Base-by-base conservation (phyloP, 2,329 filamentous ascomycete species). In the Leptographium wingfieldii region DNA sequence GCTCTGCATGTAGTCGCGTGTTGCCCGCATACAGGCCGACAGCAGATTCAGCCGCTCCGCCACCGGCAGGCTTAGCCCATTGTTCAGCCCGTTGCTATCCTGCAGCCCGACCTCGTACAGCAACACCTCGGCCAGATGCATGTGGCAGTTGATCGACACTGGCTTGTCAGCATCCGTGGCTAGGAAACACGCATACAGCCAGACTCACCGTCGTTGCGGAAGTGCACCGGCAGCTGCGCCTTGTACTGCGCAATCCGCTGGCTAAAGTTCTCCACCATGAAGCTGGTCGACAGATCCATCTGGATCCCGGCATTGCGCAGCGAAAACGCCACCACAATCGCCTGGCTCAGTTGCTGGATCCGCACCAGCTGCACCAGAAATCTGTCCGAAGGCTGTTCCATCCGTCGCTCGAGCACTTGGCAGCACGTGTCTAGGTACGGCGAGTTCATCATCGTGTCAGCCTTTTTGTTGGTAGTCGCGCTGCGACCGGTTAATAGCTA, bases 401-500 rank as follows among this genome's bases (percentile, higher is more conserved):
- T 73, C 16, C 69, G 70, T n/a, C 68, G 66, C 58, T 75, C 72
- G 10, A 81, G 70, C 11, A 73, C 69, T 11, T 66, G 69, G 67
- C 73, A 76, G 67, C 74, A 79, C 0, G 66, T 68, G 22, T 78
- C 74, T 0, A 80, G 67, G 46, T 75, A 73, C 1, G 70, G 66
- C 0, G 75, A 75, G 63, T 74, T 74, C 74, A 79, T 77, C 56
- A 80, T 71, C 0, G 73, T 71, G 63, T 80, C 77, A 0, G 73
- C 73, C 22, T 74, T 72, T 63, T 80, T 80, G 65, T 68, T 70
- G 7, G 71, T 70, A 53, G 70, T 71, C 10, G 67, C 63, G 16
- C 68, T 71, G 58, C 14, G 12, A 19, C 7, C 25, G 25, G 57
- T 46, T 25, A 46, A 38, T 14, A 38, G 19, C 19, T 25, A 9